These are phyloP conservation scores for Paracoccidioides lutzii DNA, from an alignment of 2,329 filamentous ascomycete genomes.

Conservation along the genomic window DNA sequence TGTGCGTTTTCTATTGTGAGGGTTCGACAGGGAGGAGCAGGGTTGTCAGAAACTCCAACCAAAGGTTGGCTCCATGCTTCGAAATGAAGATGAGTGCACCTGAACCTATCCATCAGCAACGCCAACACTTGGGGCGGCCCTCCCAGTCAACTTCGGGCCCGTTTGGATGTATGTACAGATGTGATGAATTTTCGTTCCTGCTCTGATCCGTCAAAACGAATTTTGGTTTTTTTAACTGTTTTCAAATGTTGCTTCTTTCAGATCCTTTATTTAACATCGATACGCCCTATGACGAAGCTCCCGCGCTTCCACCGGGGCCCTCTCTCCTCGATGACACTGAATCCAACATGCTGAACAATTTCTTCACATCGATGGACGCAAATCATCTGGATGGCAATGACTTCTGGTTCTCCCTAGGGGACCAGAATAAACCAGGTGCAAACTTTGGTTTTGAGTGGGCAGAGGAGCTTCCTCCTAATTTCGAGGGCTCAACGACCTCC, in stretches of 20 bases:
- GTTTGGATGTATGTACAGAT: slow-evolving; percentile 51
- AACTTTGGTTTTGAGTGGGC: slow-evolving; percentile 24
- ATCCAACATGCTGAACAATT: slow-evolving; percentile 42
- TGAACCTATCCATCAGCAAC: slow-evolving; percentile 22
- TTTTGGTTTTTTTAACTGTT: background rate
- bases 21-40: background rate
- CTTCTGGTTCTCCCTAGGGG: slow-evolving; percentile 22
- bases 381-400: slow-evolving; percentile 27
- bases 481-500: slow-evolving; percentile 54
- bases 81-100: slow-evolving; percentile 24
- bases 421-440: slow-evolving; percentile 6
- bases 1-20: background rate
- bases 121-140: slow-evolving; percentile 30
- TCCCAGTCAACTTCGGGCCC: slow-evolving; percentile 44
- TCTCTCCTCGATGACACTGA: slow-evolving; percentile 50
- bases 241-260: slow-evolving; percentile 5
- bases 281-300: slow-evolving; percentile 36
- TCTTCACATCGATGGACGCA: slow-evolving; percentile 31
- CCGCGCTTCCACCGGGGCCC: slow-evolving; percentile 51
- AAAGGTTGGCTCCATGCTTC: slow-evolving; percentile 1
- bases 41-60: background rate
- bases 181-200: too few relatives aligned
- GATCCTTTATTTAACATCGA: slow-evolving; percentile 26
- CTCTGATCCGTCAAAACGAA: background rate
- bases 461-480: slow-evolving; percentile 47